Evolutionary conservation across 2,329 filamentous ascomycete genomes (phyloP), one percentile per base, ranked within the genome.

Genomic region (Chrysoporthe deuterocubensis): DNA sequence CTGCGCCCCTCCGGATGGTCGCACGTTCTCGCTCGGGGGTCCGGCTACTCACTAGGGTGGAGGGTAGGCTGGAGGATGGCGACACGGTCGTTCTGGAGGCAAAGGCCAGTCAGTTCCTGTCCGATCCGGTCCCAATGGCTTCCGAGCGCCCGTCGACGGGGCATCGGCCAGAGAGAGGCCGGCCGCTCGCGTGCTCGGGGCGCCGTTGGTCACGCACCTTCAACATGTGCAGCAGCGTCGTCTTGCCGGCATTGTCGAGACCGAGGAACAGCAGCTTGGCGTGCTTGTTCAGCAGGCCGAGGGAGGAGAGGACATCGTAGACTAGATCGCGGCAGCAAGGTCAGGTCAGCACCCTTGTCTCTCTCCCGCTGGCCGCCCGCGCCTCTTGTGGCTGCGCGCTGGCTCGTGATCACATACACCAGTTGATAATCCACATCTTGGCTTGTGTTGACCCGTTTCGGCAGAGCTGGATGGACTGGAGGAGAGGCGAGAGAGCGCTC

Each of bases 181-280:
- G 21, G 50, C 7, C 16, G 50, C 21, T 34, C 50, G n/a, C 21
- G 50, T 14, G 43, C 48, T n/a, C 26, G 40, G 16, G 42, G 18
- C n/a, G 16, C 32, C 5, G 9, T 34, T 7, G 37, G 37, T 56
- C 43, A 80, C 87, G 76, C 81, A 94, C 92, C 92, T 97, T 97
- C 81, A 97, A 82, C 94, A 97, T 97, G 82, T 97, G 94, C 78
- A 97, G 84, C 74, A 97, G 85, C 57, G 94, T 97, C 65, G 94
- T 97, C 87, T 97, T 97, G 82, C 94, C 94, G 63, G 94, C 94
- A 83, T 97, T 97, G 80, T 97, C 94, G 71, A 97, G 90, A 74
- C 94, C 94, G 72, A 97, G 89, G 84, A 97, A 97, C 68, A 97
- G 88, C 69, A 97, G 88, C 88, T 97, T 97, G 76, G 93, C 94